Conservation (phyloP, 768 basidiomycete species). For the Megacollybia marginata region DNA sequence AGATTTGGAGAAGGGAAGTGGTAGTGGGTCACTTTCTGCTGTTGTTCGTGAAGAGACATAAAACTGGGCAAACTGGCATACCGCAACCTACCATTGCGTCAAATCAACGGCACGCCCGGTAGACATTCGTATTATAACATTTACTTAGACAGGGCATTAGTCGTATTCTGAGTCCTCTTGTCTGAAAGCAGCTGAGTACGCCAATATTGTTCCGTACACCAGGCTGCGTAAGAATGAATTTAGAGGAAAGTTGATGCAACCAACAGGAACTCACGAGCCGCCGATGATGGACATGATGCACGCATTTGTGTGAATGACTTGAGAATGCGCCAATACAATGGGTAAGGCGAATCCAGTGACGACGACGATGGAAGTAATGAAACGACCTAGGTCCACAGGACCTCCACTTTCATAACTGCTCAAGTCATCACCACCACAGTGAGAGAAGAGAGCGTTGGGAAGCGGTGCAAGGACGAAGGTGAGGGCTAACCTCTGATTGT, state of each 20-base stretch:
- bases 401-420: conserved; percentile 64
- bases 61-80: not conserved
- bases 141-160: conserved; percentile 19
- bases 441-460: conserved; percentile 90
- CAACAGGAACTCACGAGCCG: conserved; percentile 58
- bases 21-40: conserved; percentile 35
- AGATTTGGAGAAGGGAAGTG: conserved; percentile 20
- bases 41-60: conserved; percentile 13
- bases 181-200: conserved; percentile 78
- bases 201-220: conserved; percentile 87
- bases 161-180: conserved; percentile 82
- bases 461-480: conserved; percentile 94
- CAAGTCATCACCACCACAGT: conserved; percentile 88
- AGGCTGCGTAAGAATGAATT: conserved; percentile 32
- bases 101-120: no score
- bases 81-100: no score
- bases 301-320: conserved; percentile 76
- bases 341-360: conserved; percentile 93
- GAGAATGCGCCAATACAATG: conserved; percentile 85
- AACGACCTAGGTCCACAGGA: conserved; percentile 86
- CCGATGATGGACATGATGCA: conserved; percentile 94
- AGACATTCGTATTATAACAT: no score
- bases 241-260: conserved; percentile 2
- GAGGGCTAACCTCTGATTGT: conserved; percentile 45
- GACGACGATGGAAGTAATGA: conserved; percentile 85